A percentile compares a stretch with the other conserved stretches of the same genome.
Evolutionary conservation across 306 rosid genomes (phyloP).

Genomic region (Fragaria iinumae): DNA sequence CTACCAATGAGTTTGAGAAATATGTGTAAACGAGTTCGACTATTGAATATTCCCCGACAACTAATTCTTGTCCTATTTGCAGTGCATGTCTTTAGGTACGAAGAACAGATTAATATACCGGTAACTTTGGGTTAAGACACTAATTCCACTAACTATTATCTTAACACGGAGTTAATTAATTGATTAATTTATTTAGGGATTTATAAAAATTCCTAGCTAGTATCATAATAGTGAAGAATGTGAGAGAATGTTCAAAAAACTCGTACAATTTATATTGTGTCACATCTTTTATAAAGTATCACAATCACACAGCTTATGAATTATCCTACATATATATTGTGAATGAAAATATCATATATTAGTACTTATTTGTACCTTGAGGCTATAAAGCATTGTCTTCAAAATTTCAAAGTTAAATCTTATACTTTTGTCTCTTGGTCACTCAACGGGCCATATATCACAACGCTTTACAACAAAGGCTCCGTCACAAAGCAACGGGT

Average conservation of each 20-base stretch:
- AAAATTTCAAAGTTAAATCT: background rate
- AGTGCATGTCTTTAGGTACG: background rate
- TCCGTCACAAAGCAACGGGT: background rate
- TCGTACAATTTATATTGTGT: too few relatives aligned
- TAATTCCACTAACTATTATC: too few relatives aligned
- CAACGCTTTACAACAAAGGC: conserved; percentile 25
- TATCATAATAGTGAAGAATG: too few relatives aligned
- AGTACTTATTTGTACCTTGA: too few relatives aligned
- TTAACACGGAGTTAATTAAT: background rate
- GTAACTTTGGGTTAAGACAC: background rate
- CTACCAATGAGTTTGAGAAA: background rate
- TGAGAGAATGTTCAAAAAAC: background rate
- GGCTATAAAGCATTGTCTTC: background rate
- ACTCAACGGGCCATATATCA: background rate
- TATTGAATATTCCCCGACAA: background rate
- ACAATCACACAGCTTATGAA: too few relatives aligned
- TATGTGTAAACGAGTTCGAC: background rate
- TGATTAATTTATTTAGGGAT: background rate
- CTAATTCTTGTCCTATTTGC: background rate
- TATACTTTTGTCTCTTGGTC: conserved; percentile 5
- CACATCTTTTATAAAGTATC: too few relatives aligned
- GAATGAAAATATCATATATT: too few relatives aligned
- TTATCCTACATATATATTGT: too few relatives aligned
- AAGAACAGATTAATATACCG: too few relatives aligned
- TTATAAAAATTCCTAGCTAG: too few relatives aligned